phyloP scores from a whole-genome alignment of 352 stramenopile genomes.

The Globisporangium middletonii region DNA sequence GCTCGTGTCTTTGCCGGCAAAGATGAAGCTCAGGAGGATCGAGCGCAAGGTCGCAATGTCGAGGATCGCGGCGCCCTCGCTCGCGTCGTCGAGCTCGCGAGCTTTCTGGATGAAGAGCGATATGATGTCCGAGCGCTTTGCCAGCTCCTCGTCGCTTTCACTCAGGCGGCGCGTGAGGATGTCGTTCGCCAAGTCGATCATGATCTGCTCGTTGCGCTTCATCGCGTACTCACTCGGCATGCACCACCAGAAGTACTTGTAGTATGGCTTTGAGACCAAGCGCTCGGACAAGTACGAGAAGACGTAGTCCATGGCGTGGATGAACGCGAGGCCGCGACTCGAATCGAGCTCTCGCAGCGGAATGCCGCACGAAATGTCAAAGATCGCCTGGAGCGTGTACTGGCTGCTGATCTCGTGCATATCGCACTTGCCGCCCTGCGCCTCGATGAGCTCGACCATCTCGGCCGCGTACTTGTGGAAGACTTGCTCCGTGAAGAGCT shows the following conservation, averaged over 20 bases:
- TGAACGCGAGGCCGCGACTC: constrained; percentile 23
- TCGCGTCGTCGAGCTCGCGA: constrained; percentile 12
- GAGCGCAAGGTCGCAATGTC: constrained; percentile 39
- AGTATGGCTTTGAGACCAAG: constrained; percentile 55
- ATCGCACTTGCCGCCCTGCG: constrained; percentile 18
- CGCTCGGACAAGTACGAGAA: constrained; percentile 39
- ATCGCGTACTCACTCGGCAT: constrained; percentile 55
- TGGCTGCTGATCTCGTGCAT: constrained; percentile 39
- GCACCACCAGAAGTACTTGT: constrained; percentile 46
- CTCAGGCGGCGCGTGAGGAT: constrained; percentile 31
- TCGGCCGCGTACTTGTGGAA: constrained; percentile 35
- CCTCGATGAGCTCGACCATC: constrained; percentile 13
- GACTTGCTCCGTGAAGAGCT: constrained; percentile 35
- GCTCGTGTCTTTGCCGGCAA: constrained; percentile 1
- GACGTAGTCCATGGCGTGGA: constrained; percentile 39
- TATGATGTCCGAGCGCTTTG: constrained; percentile 32
- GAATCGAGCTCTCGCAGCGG: constrained; percentile 26
- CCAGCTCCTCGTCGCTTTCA: constrained; percentile 24
- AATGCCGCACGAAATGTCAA: constrained; percentile 48
- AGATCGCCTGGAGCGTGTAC: constrained; percentile 52
- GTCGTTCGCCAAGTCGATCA: constrained; percentile 29
- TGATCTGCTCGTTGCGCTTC: constrained; percentile 14
- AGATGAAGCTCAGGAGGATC: constrained; percentile 75
- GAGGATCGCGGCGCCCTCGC: neutral
- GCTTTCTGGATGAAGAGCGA: constrained; percentile 53